These are phyloP conservation scores for Jamesozyma jinghongensis DNA, from an alignment of 805 yeast species.

Conservation along the genomic window DNA sequence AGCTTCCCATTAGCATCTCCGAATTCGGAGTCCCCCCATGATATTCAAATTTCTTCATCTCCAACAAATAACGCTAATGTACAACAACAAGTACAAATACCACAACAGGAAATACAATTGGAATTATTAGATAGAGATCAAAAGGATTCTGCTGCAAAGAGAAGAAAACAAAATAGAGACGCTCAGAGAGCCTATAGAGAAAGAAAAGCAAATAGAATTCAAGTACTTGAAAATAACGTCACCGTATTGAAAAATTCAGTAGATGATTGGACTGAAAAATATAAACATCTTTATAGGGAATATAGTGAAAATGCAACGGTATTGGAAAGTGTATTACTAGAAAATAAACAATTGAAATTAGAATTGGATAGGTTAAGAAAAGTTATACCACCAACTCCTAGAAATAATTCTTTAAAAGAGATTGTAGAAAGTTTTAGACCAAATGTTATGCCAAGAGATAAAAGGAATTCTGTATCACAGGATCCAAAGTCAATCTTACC, in stretches of 20 bases:
- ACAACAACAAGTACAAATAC: too few relatives aligned
- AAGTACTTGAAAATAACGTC: conserved; percentile 55
- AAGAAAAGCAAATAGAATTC: conserved; percentile 73
- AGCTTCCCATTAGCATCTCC: too few relatives aligned
- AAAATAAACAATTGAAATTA: neutral
- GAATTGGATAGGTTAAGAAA: neutral
- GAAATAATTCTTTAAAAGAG: too few relatives aligned
- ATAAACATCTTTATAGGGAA: conserved; percentile 8
- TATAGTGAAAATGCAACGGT: conserved; percentile 33
- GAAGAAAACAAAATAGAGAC: conserved; percentile 84
- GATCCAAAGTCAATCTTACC: too few relatives aligned
- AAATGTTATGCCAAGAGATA: too few relatives aligned
- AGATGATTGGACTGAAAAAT: conserved; percentile 58
- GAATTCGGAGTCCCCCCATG: too few relatives aligned
- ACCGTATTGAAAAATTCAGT: conserved; percentile 33
- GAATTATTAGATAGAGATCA: neutral
- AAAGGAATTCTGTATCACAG: too few relatives aligned
- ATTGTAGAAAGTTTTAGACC: neutral
- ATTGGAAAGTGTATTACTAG: neutral
- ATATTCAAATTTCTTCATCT: too few relatives aligned
- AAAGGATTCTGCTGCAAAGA: conserved; percentile 42
- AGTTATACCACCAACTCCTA: neutral
- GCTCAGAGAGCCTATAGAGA: conserved; percentile 90
- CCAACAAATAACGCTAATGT: too few relatives aligned
- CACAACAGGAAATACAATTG: too few relatives aligned